Evolutionary conservation across 176 grass and related monocot genomes (phyloP).

Genomic region (Avena eriantha): DNA sequence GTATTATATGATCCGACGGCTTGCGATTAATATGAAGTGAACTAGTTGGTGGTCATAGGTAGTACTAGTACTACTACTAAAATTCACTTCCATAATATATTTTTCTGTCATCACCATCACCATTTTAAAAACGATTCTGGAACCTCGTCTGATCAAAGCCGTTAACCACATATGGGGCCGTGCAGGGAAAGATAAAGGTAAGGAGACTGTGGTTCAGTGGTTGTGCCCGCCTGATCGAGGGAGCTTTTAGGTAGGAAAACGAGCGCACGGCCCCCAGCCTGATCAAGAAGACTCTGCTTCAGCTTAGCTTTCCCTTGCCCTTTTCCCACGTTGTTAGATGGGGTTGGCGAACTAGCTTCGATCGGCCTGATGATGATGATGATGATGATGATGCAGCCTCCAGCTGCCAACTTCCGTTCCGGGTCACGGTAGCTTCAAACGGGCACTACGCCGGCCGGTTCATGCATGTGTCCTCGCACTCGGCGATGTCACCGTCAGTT

Average conservation of each 20-base stretch:
- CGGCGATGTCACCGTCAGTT: background rate
- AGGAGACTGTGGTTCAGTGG: constrained; percentile 2
- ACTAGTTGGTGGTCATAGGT: background rate
- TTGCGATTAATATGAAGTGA: background rate
- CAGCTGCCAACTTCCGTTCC: background rate
- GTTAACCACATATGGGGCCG: background rate
- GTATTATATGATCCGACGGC: background rate
- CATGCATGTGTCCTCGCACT: too few relatives aligned
- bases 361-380: background rate
- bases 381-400: background rate
- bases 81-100: background rate
- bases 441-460: background rate
- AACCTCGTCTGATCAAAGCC: background rate
- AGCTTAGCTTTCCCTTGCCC: background rate
- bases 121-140: background rate
- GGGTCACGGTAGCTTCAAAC: background rate
- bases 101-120: background rate
- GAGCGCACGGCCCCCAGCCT: background rate
- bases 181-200: background rate
- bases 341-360: constrained; percentile 51
- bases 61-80: background rate
- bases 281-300: background rate
- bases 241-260: constrained; percentile 53
- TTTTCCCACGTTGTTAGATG: constrained; percentile 47
- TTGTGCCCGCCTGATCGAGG: constrained; percentile 11